These are phyloP conservation scores for Eucalyptus polybractea DNA, from an alignment of 345 rosid species.

Conservation along the genomic window DNA sequence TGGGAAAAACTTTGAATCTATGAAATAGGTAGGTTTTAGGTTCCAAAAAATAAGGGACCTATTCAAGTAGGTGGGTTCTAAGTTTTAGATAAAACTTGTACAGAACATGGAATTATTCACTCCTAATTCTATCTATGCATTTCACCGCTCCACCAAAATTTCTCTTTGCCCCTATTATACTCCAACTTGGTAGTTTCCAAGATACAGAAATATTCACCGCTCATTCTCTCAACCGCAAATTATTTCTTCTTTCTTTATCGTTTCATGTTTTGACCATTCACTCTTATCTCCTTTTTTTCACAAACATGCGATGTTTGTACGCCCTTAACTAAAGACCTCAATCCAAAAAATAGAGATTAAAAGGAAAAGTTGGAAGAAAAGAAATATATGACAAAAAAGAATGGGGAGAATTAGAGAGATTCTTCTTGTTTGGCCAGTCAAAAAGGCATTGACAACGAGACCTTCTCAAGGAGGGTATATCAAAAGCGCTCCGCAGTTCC, in stretches of 20 bases:
- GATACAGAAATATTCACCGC: accelerated
- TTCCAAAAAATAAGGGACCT: accelerated
- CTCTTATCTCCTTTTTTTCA: no score
- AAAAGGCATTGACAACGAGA: neutral
- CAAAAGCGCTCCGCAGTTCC: neutral
- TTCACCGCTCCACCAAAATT: accelerated
- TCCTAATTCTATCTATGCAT: accelerated
- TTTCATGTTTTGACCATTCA: no score
- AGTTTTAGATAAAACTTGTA: accelerated
- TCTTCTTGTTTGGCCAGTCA: neutral
- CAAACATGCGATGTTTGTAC: accelerated
- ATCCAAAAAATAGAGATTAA: neutral
- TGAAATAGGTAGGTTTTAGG: accelerated
- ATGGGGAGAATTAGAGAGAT: neutral
- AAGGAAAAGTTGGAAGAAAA: neutral
- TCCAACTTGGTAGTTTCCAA: neutral
- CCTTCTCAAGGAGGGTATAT: neutral
- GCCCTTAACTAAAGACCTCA: neutral
- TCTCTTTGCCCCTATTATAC: neutral
- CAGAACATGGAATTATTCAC: accelerated
- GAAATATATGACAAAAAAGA: neutral
- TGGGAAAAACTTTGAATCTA: accelerated
- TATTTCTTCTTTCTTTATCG: no score
- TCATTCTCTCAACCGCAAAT: neutral
- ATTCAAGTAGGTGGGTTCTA: accelerated